Evolutionary conservation across 306 rosid species (phyloP).

Genomic region (Parietaria judaica): DNA sequence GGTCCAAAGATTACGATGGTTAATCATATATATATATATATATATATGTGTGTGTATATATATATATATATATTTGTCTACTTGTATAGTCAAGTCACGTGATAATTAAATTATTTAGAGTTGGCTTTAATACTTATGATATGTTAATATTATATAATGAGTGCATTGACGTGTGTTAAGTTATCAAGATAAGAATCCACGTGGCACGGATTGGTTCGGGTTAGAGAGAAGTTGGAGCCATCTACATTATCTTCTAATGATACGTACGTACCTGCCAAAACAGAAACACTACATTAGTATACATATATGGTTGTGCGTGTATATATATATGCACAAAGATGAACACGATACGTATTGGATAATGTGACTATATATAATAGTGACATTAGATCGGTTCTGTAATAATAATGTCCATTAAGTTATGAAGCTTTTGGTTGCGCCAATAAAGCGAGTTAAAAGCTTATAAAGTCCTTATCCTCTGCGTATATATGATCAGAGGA

Average conservation of each 20-base stretch:
- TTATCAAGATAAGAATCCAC: background rate
- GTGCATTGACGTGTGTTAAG: background rate
- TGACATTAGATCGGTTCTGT: too few species aligned
- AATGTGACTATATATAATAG: background rate
- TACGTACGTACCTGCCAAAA: constrained; percentile 6
- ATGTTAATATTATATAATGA: too few species aligned
- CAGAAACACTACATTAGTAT: background rate
- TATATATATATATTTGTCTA: too few species aligned
- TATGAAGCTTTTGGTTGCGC: background rate
- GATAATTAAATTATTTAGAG: too few species aligned
- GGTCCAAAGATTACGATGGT: too few species aligned
- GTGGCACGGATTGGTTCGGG: background rate
- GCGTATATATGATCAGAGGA: too few species aligned
- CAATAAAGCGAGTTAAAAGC: constrained; percentile 6
- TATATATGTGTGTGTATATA: too few species aligned
- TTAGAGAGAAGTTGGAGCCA: background rate
- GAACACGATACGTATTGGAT: too few species aligned
- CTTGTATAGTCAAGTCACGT: too few species aligned
- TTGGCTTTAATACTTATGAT: too few species aligned
- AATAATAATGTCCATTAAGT: background rate
- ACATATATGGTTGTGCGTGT: background rate
- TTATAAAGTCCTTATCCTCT: background rate
- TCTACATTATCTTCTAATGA: background rate
- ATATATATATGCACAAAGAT: too few species aligned
- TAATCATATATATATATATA: too few species aligned